phyloP scores from a whole-genome alignment of 116 monocot genomes.

The Iris pallida region DNA sequence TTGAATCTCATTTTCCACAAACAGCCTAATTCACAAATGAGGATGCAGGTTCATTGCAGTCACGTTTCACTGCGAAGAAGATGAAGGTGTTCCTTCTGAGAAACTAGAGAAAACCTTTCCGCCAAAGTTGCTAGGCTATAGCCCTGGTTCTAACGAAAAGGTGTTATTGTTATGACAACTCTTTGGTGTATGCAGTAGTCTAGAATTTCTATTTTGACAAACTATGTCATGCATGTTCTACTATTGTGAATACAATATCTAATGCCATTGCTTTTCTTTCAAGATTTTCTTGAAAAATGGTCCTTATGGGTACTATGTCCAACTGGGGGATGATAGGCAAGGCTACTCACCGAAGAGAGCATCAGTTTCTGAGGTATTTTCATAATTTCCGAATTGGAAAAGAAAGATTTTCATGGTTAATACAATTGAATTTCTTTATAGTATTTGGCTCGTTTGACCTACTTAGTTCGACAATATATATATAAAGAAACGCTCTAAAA shows the following conservation, averaged over 20 bases:
- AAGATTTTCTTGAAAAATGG: slow-evolving; percentile 90
- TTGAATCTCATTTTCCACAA: not conserved
- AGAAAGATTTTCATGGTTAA: too few species aligned
- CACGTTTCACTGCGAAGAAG: slow-evolving; percentile 45
- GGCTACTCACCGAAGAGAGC: slow-evolving; percentile 71
- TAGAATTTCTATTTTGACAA: not conserved
- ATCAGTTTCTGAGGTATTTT: slow-evolving; percentile 65
- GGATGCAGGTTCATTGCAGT: slow-evolving; percentile 59
- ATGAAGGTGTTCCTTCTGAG: slow-evolving; percentile 36
- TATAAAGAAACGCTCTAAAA: too few species aligned
- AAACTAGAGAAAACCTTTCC: slow-evolving; percentile 55
- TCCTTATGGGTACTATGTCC: slow-evolving; percentile 90
- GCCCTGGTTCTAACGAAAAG: slow-evolving; percentile 63
- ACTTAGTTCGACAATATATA: too few species aligned
- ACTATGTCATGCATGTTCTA: too few species aligned
- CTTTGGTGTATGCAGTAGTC: not conserved
- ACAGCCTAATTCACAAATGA: slow-evolving; percentile 1
- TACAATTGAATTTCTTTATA: too few species aligned
- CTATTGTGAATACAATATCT: not conserved
- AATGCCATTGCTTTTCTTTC: not conserved
- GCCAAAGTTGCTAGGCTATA: slow-evolving; percentile 61
- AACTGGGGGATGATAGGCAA: slow-evolving; percentile 78
- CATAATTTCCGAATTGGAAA: too few species aligned
- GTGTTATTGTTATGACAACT: slow-evolving; percentile 28
- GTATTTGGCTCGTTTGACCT: too few species aligned